Base-by-base conservation (phyloP, 495 filamentous ascomycete genomes). In the Penicillium goetzii region DNA sequence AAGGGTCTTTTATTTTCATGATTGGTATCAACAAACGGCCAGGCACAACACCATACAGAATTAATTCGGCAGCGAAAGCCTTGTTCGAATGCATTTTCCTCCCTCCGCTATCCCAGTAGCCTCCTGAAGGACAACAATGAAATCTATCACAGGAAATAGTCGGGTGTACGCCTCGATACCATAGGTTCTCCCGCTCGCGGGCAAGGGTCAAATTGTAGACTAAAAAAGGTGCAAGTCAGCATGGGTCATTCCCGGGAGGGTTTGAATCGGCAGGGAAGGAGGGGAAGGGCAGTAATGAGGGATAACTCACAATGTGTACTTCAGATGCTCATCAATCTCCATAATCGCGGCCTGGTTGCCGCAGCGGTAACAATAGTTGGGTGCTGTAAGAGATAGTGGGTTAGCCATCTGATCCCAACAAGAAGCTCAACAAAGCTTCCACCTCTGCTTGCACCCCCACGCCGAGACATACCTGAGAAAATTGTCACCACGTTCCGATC, bases 321-420 rank as follows among this genome's bases (percentile, higher is more conserved):
- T 98, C 77, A 99, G 80, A 78, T 99, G 93, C 79, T 99, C 95
- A 64, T 99, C 95, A 77, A 99, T 99, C 78, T 99, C 95, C 95
- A 99, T 99, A 77, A 99, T 99, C 11, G 95, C 95, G 55, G 95
- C 95, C 80, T 99, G 95, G 79, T 99, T 99, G 70, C 95, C 95
- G 76, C 95, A 99, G 74, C 95, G 86, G 83, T 96, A 97, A 81
- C 93, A 97, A 79, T 97, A 97, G 78, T 97, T 97, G 33, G 93
- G 93, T 38, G 93, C 93, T 96, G 68, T 8, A 60, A 49, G 54
- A 34, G n/a, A 45, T 9, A 4, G 34, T 25, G 45, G 25, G 19
- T 51, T n/a, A 51, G 47, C 21, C 25, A 51, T 51, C 12, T 21
- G 47, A 51, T 51, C 47, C 47, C 47, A 51, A 51, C 25, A 28